Percentiles rank a stretch among this genome's conserved stretches.
phyloP scores from a whole-genome alignment of 2,329 filamentous ascomycete species.

The Fusarium udum region DNA sequence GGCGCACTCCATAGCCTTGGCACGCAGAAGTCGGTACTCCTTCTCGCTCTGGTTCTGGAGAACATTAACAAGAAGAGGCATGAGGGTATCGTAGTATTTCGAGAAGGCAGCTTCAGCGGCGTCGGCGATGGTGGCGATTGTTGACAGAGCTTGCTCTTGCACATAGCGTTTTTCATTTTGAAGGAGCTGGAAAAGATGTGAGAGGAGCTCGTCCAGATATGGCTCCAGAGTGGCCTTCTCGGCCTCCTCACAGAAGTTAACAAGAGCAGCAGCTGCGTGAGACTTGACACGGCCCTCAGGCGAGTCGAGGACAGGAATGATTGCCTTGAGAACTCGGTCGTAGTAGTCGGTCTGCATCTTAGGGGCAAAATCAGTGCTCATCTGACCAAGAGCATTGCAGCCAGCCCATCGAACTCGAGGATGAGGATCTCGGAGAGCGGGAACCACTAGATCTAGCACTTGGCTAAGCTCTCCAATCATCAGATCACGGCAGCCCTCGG shows the following conservation, averaged over 20 bases:
- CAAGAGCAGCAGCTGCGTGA: slow-evolving; percentile 94
- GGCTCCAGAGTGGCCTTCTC: slow-evolving; percentile 92
- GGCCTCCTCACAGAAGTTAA: slow-evolving; percentile 99
- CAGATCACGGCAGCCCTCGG: slow-evolving; percentile 92
- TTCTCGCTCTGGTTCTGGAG: slow-evolving; percentile 90
- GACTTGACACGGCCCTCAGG: slow-evolving; percentile 94
- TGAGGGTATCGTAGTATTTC: slow-evolving; percentile 94
- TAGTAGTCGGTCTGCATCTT: slow-evolving; percentile 98
- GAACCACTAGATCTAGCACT: slow-evolving; percentile 93
- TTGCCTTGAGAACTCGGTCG: slow-evolving; percentile 83
- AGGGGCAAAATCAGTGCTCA: slow-evolving; percentile 98
- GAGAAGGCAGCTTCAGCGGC: slow-evolving; percentile 94
- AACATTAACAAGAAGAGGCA: slow-evolving; percentile 93
- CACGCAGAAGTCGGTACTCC: slow-evolving; percentile 88
- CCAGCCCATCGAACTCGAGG: slow-evolving; percentile 96
- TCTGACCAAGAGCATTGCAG: slow-evolving; percentile 98
- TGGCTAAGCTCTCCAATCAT: slow-evolving; percentile 96
- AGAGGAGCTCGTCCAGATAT: slow-evolving; percentile 88
- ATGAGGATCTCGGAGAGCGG: slow-evolving; percentile 87
- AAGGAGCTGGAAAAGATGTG: slow-evolving; percentile 85
- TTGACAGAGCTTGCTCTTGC: slow-evolving; percentile 96
- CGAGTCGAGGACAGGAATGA: slow-evolving; percentile 91
- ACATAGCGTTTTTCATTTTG: slow-evolving; percentile 95
- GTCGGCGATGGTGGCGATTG: slow-evolving; percentile 98
- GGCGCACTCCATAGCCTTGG: slow-evolving; percentile 99